Evolutionary conservation across 345 rosid species (phyloP).

Genomic region (Balakata baccata): DNA sequence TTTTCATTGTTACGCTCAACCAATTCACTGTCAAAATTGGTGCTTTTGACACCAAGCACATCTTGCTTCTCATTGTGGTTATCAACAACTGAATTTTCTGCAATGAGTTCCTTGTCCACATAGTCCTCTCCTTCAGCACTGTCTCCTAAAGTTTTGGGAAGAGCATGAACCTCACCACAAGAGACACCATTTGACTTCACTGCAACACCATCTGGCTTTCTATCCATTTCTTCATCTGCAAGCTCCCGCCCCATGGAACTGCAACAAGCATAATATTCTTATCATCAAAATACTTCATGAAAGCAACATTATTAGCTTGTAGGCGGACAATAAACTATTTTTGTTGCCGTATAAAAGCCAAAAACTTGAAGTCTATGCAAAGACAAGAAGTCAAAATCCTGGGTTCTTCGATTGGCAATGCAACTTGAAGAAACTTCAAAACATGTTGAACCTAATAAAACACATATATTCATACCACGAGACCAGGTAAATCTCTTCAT

Average conservation of each 20-base stretch:
- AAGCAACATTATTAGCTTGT: constrained; percentile 2
- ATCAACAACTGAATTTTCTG: constrained; percentile 30
- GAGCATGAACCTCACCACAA: constrained; percentile 38
- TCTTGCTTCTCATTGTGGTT: constrained; percentile 40
- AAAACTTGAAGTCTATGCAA: not conserved
- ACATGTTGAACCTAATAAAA: not conserved
- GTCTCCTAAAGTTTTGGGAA: constrained; percentile 50
- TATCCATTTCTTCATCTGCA: constrained; percentile 54
- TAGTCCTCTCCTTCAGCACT: constrained; percentile 39
- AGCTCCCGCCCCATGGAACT: constrained; percentile 85
- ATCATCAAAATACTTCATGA: constrained; percentile 17
- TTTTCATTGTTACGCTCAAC: constrained; percentile 30
- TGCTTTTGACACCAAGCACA: constrained; percentile 39
- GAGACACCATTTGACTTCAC: constrained; percentile 32
- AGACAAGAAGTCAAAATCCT: not conserved
- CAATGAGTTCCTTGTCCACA: constrained; percentile 55
- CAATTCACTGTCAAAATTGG: constrained; percentile 26
- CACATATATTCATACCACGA: not conserved
- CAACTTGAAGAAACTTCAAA: constrained; percentile 4
- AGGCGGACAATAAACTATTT: not conserved
- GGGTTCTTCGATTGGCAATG: not conserved
- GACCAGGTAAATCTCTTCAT: not conserved
- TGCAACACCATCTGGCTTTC: constrained; percentile 45
- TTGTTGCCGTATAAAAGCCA: not conserved
- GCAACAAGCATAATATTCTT: constrained; percentile 15